These are phyloP conservation scores for Eucommia ulmoides DNA, from an alignment of 257 asterid genomes.

Conservation along the genomic window DNA sequence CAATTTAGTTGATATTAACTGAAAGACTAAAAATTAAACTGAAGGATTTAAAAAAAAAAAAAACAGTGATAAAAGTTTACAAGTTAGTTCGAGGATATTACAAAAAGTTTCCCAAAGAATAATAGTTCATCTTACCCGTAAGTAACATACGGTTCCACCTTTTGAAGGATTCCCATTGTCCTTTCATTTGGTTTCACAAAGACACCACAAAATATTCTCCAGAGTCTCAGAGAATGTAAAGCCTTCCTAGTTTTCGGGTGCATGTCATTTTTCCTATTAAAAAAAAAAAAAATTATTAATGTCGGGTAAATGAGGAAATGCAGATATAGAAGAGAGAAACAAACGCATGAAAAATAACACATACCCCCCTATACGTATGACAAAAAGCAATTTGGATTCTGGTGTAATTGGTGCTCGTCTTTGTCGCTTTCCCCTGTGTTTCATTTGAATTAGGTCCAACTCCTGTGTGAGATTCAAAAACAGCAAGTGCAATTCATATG, in stretches of 20 bases:
- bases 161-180: constrained; percentile 44
- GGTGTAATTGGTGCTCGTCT: constrained; percentile 19
- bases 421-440: constrained; percentile 50
- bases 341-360: constrained; percentile 7
- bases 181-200: constrained; percentile 59
- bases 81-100: too few relatives aligned
- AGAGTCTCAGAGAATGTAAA: constrained; percentile 58
- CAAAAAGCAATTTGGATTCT: constrained; percentile 57
- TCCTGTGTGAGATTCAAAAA: constrained; percentile 38
- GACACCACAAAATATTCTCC: constrained; percentile 61
- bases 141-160: constrained; percentile 85
- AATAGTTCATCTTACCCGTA: constrained; percentile 98
- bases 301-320: neutral
- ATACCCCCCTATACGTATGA: constrained; percentile 84
- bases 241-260: constrained; percentile 57
- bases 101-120: too few relatives aligned
- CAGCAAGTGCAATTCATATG: too few relatives aligned
- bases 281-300: constrained; percentile 5
- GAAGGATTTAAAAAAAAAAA: too few relatives aligned
- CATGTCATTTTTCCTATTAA: constrained; percentile 77
- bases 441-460: constrained; percentile 73
- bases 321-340: neutral
- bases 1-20: too few relatives aligned
- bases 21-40: too few relatives aligned
- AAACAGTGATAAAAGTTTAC: too few relatives aligned